A percentile compares a stretch with the other conserved stretches of the same genome.
phyloP scores from a whole-genome alignment of 805 yeast species.

The Candida rishiriensis region DNA sequence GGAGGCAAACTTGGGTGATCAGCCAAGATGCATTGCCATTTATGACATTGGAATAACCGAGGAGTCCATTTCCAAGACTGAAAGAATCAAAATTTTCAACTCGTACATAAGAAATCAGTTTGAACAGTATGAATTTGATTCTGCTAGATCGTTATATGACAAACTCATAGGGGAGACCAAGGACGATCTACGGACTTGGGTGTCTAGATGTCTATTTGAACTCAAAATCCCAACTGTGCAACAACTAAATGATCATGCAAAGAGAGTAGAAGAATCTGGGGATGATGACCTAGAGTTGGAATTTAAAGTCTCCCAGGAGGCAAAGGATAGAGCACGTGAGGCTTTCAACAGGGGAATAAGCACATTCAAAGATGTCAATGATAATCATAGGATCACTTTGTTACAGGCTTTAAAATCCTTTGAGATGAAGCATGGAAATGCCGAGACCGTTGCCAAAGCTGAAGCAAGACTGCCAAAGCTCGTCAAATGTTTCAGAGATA shows the following conservation, averaged over 20 bases:
- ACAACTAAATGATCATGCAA: conserved; percentile 38
- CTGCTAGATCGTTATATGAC: conserved; percentile 50
- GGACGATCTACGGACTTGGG: conserved; percentile 45
- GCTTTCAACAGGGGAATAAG: conserved; percentile 53
- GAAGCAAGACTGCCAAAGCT: conserved; percentile 49
- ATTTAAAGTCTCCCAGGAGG: conserved; percentile 43
- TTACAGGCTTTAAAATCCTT: conserved; percentile 61
- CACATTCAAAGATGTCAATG: conserved; percentile 35
- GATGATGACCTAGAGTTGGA: conserved; percentile 45
- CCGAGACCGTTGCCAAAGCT: conserved; percentile 32
- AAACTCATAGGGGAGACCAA: conserved; percentile 31
- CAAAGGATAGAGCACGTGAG: conserved; percentile 42
- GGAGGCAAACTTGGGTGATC: conserved; percentile 65
- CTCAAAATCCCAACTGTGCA: conserved; percentile 54
- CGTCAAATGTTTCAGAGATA: conserved; percentile 39
- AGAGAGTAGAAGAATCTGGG: conserved; percentile 17
- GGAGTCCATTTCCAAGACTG: conserved; percentile 4
- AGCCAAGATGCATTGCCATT: conserved; percentile 61
- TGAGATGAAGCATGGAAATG: conserved; percentile 59
- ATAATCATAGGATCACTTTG: conserved; percentile 46
- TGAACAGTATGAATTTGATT: conserved; percentile 52
- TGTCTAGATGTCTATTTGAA: conserved; percentile 68
- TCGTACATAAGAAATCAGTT: conserved; percentile 53
- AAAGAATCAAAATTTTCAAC: conserved; percentile 9
- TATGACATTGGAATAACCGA: conserved; percentile 44